phyloP scores from a whole-genome alignment of 139 green algal genomes.

The Monoraphidium neglectum region DNA sequence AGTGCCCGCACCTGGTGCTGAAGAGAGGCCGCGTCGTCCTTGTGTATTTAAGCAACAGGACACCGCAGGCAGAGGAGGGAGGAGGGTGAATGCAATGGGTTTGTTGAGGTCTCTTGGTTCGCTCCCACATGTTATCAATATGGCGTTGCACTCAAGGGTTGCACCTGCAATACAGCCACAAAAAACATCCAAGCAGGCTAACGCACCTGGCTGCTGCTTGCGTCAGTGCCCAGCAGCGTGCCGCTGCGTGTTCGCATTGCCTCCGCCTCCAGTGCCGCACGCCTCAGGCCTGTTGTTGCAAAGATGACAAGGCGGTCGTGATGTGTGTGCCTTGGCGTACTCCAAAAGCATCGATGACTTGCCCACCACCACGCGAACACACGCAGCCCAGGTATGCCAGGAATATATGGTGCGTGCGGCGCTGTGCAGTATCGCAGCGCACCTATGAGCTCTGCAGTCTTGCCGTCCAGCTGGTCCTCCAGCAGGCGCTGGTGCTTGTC shows the following conservation, averaged over 20 bases:
- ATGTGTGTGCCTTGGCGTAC: too few relatives aligned
- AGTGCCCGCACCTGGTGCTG: constrained; percentile 20
- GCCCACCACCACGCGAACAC: too few relatives aligned
- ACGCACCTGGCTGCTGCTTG: background rate
- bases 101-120: too few relatives aligned
- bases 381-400: too few relatives aligned
- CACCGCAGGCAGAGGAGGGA: background rate
- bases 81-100: background rate
- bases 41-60: background rate
- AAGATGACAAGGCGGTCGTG: too few relatives aligned
- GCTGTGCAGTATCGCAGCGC: too few relatives aligned
- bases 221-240: background rate
- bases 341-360: too few relatives aligned
- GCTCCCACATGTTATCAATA: too few relatives aligned
- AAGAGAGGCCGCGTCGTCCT: constrained; percentile 1
- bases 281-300: background rate
- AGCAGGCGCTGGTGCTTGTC: constrained; percentile 79
- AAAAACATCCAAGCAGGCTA: too few relatives aligned
- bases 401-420: too few relatives aligned
- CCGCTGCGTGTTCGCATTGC: background rate
- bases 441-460: constrained; percentile 87
- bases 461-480: constrained; percentile 88
- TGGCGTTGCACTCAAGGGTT: too few relatives aligned
- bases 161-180: too few relatives aligned
- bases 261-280: background rate